These are phyloP conservation scores for Orobanche coerulescens DNA, from an alignment of 257 asterid species.

Conservation along the genomic window DNA sequence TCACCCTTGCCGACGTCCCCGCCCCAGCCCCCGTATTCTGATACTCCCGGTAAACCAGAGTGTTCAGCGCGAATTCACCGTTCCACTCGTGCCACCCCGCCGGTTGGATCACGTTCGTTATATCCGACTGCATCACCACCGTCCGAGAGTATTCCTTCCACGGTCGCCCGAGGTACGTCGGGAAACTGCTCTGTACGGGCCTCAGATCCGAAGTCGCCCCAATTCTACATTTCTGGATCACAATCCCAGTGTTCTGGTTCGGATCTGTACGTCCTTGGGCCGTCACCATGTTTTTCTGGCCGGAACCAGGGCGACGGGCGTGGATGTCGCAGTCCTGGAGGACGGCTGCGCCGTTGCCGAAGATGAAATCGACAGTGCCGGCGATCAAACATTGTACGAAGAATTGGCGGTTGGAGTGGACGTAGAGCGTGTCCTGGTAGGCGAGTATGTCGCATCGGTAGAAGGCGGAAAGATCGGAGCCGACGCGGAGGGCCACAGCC, in stretches of 20 bases:
- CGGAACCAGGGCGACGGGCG: conserved; percentile 47
- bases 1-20: conserved; percentile 41
- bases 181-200: conserved; percentile 35
- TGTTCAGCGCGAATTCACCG: conserved; percentile 48
- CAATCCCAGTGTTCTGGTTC: conserved; percentile 63
- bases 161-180: conserved; percentile 52
- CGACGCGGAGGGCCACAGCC: conserved; percentile 66
- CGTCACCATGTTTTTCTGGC: conserved; percentile 54
- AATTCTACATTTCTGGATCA: conserved; percentile 43
- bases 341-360: conserved; percentile 49
- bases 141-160: conserved; percentile 61
- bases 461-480: conserved; percentile 54
- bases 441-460: conserved; percentile 44
- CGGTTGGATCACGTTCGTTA: conserved; percentile 43
- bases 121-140: conserved; percentile 51
- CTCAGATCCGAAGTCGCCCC: conserved; percentile 53
- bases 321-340: conserved; percentile 55
- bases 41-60: conserved; percentile 48
- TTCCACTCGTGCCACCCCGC: conserved; percentile 63
- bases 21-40: conserved; percentile 61
- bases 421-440: conserved; percentile 50
- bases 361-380: conserved; percentile 62
- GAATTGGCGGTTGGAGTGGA: conserved; percentile 55
- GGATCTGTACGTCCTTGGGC: conserved; percentile 70
- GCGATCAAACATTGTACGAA: conserved; percentile 37